These are phyloP conservation scores for Nissolia schottii DNA, from an alignment of 306 rosid genomes.

Conservation along the genomic window DNA sequence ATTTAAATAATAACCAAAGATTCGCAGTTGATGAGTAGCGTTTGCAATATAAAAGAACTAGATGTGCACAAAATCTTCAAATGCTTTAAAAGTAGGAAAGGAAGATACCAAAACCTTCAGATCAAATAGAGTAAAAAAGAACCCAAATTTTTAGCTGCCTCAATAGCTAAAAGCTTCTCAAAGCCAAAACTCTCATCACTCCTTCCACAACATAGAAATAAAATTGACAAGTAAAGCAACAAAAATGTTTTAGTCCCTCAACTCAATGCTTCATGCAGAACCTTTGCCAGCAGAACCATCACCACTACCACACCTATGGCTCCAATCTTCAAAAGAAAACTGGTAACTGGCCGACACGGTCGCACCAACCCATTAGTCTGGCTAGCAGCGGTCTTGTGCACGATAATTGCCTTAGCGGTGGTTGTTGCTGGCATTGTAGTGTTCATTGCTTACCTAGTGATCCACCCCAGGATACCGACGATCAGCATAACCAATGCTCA, in stretches of 20 bases:
- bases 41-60: neutral
- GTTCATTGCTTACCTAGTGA: constrained; percentile 53
- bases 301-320: neutral
- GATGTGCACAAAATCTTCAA: neutral
- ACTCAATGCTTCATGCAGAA: constrained; percentile 29
- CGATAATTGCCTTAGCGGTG: constrained; percentile 47
- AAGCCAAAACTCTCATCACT: neutral
- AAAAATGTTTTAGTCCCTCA: neutral
- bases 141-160: constrained; percentile 15
- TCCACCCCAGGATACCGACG: constrained; percentile 70
- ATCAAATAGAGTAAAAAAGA: constrained; percentile 33
- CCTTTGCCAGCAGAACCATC: neutral
- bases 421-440: constrained; percentile 48
- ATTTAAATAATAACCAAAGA: constrained; percentile 6
- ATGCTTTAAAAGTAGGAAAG: constrained; percentile 57
- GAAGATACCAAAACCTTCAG: constrained; percentile 78
- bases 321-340: constrained; percentile 20
- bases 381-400: constrained; percentile 58
- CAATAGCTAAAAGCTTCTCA: constrained; percentile 8
- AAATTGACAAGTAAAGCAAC: neutral
- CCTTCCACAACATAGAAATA: neutral
- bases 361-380: constrained; percentile 61
- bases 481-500: constrained; percentile 50
- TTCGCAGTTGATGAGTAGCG: constrained; percentile 25
- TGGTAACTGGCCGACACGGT: neutral